Conservation (phyloP, 2,329 filamentous ascomycete genomes). For the Colletotrichum sp. region DNA sequence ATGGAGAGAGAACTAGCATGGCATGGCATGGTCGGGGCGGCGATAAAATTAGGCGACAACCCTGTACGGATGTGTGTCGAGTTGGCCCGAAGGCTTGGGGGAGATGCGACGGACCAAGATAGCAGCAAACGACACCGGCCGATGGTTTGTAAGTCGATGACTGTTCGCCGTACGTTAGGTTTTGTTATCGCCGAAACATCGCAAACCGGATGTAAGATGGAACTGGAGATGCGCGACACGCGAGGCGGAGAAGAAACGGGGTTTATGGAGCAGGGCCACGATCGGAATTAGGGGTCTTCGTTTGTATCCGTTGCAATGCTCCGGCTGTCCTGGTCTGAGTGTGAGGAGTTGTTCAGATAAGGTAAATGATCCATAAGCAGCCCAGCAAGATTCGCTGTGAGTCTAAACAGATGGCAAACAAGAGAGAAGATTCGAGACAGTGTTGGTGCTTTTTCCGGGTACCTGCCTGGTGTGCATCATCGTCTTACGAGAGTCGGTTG, state of each 20-base stretch:
- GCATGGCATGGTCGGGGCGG: neutral
- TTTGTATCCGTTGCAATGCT: neutral
- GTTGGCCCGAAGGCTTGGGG: neutral
- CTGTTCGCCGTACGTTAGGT: neutral
- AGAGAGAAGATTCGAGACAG: neutral
- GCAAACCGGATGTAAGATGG: neutral
- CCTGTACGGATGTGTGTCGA: neutral
- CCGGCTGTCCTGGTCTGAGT: neutral
- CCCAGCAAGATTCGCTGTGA: neutral
- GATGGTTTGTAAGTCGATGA: neutral
- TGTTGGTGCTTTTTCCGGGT: neutral
- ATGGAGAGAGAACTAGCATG: neutral
- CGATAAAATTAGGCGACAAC: neutral
- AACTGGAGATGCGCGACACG: neutral
- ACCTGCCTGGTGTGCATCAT: conserved; percentile 9
- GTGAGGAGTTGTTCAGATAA: neutral
- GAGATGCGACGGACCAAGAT: neutral
- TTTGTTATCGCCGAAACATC: neutral
- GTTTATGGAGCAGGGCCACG: neutral
- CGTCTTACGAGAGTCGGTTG: conserved; percentile 13
- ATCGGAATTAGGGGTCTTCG: conserved; percentile 7
- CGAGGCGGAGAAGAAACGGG: conserved; percentile 1
- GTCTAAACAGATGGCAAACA: neutral
- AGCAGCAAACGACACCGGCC: neutral
- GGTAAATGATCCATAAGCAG: neutral